These are phyloP conservation scores for Fusarium mundagurra DNA, from an alignment of 2,329 filamentous ascomycete genomes.

Conservation along the genomic window DNA sequence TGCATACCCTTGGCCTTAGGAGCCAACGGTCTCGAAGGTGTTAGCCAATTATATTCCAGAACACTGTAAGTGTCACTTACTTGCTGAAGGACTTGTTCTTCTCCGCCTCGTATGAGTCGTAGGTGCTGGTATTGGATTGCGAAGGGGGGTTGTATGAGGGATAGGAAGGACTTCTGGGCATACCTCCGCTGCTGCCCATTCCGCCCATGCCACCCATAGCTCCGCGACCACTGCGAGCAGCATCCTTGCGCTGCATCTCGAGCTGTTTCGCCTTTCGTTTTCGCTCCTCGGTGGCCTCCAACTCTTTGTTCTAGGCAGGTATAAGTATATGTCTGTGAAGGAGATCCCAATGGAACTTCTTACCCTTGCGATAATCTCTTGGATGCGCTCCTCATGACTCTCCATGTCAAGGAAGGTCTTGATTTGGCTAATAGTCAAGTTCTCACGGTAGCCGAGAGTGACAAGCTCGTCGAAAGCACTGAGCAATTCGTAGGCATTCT, in stretches of 20 bases:
- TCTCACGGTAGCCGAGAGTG: slow-evolving; percentile 94
- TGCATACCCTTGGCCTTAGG: slow-evolving; percentile 98
- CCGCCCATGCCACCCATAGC: slow-evolving; percentile 44
- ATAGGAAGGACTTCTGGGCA: slow-evolving; percentile 82
- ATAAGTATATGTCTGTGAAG: slow-evolving; percentile 34
- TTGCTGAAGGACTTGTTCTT: slow-evolving; percentile 93
- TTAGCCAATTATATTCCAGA: slow-evolving; percentile 5
- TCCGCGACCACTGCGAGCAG: slow-evolving; percentile 74
- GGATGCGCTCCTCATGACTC: slow-evolving; percentile 97
- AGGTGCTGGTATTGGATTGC: slow-evolving; percentile 80
- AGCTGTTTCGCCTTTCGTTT: slow-evolving; percentile 99
- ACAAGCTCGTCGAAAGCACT: slow-evolving; percentile 98
- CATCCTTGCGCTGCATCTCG: slow-evolving; percentile 98
- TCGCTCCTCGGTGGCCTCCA: slow-evolving; percentile 97
- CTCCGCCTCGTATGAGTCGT: slow-evolving; percentile 94
- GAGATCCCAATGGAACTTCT: slow-evolving; percentile 32
- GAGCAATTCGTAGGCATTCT: slow-evolving; percentile 94
- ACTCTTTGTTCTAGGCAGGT: slow-evolving; percentile 84
- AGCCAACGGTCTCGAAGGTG: slow-evolving; percentile 62
- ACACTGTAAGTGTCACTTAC: slow-evolving; percentile 54
- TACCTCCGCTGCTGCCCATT: slow-evolving; percentile 50
- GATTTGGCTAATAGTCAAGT: slow-evolving; percentile 95
- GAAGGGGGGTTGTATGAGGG: slow-evolving; percentile 87
- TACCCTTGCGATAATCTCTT: slow-evolving; percentile 95
- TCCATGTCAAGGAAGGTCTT: slow-evolving; percentile 99